A percentile compares a stretch with the other conserved stretches of the same genome.
Conservation (phyloP, 1,284 basidiomycete species). For the Violaceomyces palustris region DNA sequence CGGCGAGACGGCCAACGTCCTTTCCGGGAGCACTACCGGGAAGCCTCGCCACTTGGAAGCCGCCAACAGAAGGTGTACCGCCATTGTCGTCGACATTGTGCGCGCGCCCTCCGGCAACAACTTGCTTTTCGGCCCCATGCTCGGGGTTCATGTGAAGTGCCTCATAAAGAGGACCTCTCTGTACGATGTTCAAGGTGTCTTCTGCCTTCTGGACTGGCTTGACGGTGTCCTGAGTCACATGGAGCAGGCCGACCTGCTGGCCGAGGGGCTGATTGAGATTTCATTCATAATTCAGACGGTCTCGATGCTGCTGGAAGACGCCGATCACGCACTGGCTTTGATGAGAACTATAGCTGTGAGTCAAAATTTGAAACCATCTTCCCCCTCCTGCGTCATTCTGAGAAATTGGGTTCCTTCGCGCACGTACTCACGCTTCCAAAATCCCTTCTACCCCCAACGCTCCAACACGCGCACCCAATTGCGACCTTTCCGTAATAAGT, state of each 20-base stretch:
- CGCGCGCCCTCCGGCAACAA: slow-evolving; percentile 27
- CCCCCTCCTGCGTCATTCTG: background rate
- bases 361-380: background rate
- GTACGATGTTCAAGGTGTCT: slow-evolving; percentile 49
- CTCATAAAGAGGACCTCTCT: slow-evolving; percentile 46
- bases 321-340: slow-evolving; percentile 46
- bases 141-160: slow-evolving; percentile 43
- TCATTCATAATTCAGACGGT: slow-evolving; percentile 43
- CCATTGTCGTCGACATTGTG: slow-evolving; percentile 48
- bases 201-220: slow-evolving; percentile 48
- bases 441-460: too few species aligned
- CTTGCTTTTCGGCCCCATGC: slow-evolving; percentile 41
- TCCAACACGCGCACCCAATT: background rate
- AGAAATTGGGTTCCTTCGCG: background rate
- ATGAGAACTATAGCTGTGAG: slow-evolving; percentile 44
- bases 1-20: slow-evolving; percentile 47
- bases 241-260: slow-evolving; percentile 38
- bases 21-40: slow-evolving; percentile 44
- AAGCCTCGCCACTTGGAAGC: slow-evolving; percentile 49
- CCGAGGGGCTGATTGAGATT: slow-evolving; percentile 35
- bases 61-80: slow-evolving; percentile 45
- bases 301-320: slow-evolving; percentile 38
- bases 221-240: slow-evolving; percentile 44
- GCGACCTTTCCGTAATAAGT: slow-evolving; percentile 2
- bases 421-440: too few species aligned